Evolutionary conservation across 208 protist genomes (phyloP).

Genomic region (Trypanosoma cruzi): DNA sequence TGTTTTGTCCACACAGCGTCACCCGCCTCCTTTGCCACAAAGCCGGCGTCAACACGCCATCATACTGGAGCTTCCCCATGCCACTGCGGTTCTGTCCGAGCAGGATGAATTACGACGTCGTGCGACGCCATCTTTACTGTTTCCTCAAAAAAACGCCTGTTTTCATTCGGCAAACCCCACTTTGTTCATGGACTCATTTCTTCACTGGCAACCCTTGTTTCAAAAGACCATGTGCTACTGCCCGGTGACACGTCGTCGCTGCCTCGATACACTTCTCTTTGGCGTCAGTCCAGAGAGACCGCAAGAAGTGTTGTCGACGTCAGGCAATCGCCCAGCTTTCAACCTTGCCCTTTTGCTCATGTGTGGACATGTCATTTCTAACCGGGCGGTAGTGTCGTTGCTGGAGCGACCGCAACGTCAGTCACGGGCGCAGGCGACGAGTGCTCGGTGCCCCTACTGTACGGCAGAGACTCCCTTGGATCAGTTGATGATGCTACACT

Average conservation of each 20-base stretch:
- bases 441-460: conserved; percentile 79
- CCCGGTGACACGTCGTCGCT: conserved; percentile 74
- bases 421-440: conserved; percentile 8
- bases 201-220: conserved; percentile 56
- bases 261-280: conserved; percentile 62
- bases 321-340: conserved; percentile 23
- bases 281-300: conserved; percentile 22
- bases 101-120: conserved; percentile 12
- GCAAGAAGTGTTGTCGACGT: conserved; percentile 11
- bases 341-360: conserved; percentile 68
- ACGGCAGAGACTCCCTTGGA: conserved; percentile 36
- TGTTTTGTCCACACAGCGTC: not conserved
- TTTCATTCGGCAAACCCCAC: conserved; percentile 30
- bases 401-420: conserved; percentile 32
- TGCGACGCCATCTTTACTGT: conserved; percentile 24
- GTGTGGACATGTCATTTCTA: conserved; percentile 81
- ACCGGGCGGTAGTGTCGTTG: conserved; percentile 47
- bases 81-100: conserved; percentile 42
- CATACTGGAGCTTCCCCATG: conserved; percentile 61
- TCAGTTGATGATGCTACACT: conserved; percentile 52
- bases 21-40: not conserved
- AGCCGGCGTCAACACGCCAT: conserved; percentile 25
- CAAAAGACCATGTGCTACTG: conserved; percentile 82
- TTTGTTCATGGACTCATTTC: conserved; percentile 17
- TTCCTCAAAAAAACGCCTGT: not conserved